A percentile compares a stretch with the other conserved stretches of the same genome.
Evolutionary conservation across 1,139 yeast species (phyloP).

Genomic region (Lodderomyces jiufengensis): DNA sequence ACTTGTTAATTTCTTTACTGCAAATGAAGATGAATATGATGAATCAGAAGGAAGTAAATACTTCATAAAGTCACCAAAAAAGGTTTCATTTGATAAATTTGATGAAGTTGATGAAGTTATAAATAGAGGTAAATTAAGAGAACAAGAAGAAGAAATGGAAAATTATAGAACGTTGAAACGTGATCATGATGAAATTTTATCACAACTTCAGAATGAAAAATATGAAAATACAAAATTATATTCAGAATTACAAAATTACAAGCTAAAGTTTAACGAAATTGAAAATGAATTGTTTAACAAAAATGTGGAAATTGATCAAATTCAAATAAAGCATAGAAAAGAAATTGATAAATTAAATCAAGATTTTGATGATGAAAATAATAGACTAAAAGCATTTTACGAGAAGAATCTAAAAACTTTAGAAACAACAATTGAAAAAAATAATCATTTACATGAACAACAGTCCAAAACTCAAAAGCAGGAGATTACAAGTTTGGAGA

Average conservation of each 20-base stretch:
- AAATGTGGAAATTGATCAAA: conserved; percentile 4
- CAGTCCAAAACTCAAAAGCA: background rate
- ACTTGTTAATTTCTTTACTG: conserved; percentile 14
- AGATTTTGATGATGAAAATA: conserved; percentile 1
- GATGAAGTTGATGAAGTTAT: conserved; percentile 14
- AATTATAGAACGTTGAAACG: conserved; percentile 4
- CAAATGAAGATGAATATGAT: conserved; percentile 9
- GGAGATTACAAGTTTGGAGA: background rate
- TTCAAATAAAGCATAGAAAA: conserved; percentile 1
- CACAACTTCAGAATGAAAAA: conserved; percentile 3
- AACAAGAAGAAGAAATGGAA: conserved; percentile 3
- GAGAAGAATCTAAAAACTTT: conserved; percentile 4
- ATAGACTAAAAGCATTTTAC: conserved; percentile 2
- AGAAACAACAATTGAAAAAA: conserved; percentile 1
- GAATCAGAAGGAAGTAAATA: background rate
- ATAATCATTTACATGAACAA: background rate
- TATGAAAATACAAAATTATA: conserved; percentile 4
- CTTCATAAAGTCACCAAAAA: background rate
- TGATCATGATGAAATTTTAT: conserved; percentile 3
- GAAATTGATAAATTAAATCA: conserved; percentile 1
- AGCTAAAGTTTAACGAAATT: conserved; percentile 3
- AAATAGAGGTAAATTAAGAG: conserved; percentile 6
- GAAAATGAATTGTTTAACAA: conserved; percentile 6
- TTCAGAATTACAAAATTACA: conserved; percentile 1
- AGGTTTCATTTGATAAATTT: background rate